Evolutionary conservation across 148 eudicot genomes (phyloP).

Genomic region (Persicaria maculosa): DNA sequence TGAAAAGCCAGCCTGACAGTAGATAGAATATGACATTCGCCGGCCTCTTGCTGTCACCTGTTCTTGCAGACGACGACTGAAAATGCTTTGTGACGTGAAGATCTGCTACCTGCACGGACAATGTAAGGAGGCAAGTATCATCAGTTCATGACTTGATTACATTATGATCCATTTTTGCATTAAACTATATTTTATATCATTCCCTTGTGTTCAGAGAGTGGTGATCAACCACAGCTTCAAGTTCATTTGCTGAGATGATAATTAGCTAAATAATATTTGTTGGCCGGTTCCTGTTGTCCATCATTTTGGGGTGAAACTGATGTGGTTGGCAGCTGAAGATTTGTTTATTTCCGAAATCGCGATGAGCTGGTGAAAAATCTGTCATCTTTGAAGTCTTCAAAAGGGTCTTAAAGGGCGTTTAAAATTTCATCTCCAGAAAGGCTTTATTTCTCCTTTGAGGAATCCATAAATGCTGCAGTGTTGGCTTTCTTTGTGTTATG

Average conservation of each 20-base stretch:
- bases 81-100: background rate
- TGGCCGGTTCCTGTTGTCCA: conserved; percentile 4
- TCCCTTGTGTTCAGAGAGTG: background rate
- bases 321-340: conserved; percentile 2
- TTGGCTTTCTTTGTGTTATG: too few relatives aligned
- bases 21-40: background rate
- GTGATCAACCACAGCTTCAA: conserved; percentile 8
- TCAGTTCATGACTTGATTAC: background rate
- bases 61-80: background rate
- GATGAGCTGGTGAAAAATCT: background rate
- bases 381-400: background rate
- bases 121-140: conserved; percentile 3
- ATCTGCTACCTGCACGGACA: background rate
- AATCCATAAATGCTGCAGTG: background rate
- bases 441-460: background rate
- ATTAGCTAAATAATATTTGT: background rate
- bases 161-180: background rate
- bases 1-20: background rate
- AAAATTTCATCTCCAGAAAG: background rate
- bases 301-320: background rate
- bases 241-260: background rate
- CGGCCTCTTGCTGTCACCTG: background rate
- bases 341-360: background rate
- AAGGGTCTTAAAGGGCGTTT: background rate
- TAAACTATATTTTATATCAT: background rate